Evolutionary conservation across 768 basidiomycete species (phyloP), one percentile per base, ranked within the genome.

Genomic region (Serpula lacrymans): DNA sequence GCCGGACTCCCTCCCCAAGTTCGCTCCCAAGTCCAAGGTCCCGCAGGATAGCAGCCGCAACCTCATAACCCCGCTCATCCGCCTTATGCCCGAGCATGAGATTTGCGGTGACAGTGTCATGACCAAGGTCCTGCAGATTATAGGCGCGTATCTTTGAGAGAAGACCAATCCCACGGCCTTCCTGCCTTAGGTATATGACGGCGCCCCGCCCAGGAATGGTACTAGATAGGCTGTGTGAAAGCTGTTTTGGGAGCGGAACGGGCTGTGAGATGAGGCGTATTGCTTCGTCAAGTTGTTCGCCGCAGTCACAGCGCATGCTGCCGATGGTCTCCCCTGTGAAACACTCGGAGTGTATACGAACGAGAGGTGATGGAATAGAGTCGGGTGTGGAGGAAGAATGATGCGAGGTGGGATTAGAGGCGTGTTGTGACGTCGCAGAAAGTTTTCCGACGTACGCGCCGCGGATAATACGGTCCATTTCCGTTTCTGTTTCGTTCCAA

Each of bases 71-170:
- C 24, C 96, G 78, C 62, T 95, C 88, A 59, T 99, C 96, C 5
- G 96, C 94, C 44, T 81, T 75, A 62, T 96, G 89, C 2, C 96
- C 96, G 22, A 99, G 81, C 75, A 96, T 78, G 27, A 98, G 68
- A 62, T 99, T 99, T 20, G 96, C 96, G 4, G 88, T 84, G 51
- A 99, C 96, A n/a, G 96, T 99, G 66, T 98, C 96, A 57, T 97
- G 90, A 0, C 96, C 96, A 37, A 99, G 69, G 60, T 99, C 96
- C 61, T 98, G 96, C 14, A 98, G 72, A 58, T 99, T 99, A 68
- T 99, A 99, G 11, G 96, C 96, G 24, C 88, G 79, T 43, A 99
- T 88, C 65, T 99, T 99, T 36, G 92, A 93, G 26, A 97, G 67
- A 3, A 99, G 70, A 0, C 96, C 96, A 52, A 99, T 99, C 10